Base-by-base conservation (phyloP, 306 rosid genomes). In the Fragaria vesca region DNA sequence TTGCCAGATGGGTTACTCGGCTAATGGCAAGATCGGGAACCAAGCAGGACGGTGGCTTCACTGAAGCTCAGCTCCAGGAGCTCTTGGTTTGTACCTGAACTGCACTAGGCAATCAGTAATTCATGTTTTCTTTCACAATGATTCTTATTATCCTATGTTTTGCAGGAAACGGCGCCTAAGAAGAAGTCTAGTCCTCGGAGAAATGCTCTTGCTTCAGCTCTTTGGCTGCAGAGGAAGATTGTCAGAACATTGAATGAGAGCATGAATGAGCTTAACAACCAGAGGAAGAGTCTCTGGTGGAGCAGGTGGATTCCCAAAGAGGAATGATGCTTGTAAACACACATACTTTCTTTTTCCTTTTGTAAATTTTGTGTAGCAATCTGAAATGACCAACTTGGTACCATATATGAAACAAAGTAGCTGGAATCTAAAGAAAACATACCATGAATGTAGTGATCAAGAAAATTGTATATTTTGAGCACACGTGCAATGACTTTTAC, bases 21-120 rank as follows among this genome's bases (percentile, higher is more conserved):
- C 95, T 89, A 42, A 92, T 95, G 97, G 98, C 93, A n/a, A 93
- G 87, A 83, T 95, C 97, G 16, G 97, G 97, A 81, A 92, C 97
- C 38, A 28, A 84, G 76, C 79, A 89, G 80, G 97, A 86, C 16
- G 98, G 98, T 66, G 98, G 96, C 81, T 92, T 95, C 89, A 91
- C 97, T 36, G 98, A 95, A 88, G 98, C 98, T 80, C 97, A 91
- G 84, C 93, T 92, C 58, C 96, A 81, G 79, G 96, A 95, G 76
- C 89, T 92, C 72, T 85, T 78, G 73, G 98, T 92, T 75, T 66
- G 82, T 83, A 46, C 62, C 65, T 30, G 30, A 79, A 67, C 78
- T 78, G 16, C 58, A 67, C 72, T 75, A 52, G 1, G 30, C 36
- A 80, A 12, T 54, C 45, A 61, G 48, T 20, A 43, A 15, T 17